Conservation (phyloP, 2,329 filamentous ascomycete genomes). For the Microdochium nivale region DNA sequence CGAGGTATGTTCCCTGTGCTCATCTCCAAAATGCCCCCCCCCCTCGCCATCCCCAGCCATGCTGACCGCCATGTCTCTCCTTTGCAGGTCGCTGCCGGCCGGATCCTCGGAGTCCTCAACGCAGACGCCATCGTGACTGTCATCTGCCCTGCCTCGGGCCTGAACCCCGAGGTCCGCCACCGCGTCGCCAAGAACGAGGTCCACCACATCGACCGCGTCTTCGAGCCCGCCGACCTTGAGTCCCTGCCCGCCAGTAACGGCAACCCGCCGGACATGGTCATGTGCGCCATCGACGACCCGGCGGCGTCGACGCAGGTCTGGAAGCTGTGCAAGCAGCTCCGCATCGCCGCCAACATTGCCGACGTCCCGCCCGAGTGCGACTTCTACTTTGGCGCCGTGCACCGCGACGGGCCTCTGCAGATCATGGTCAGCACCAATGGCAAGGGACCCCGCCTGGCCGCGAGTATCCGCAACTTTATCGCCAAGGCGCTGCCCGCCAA, state of each 20-base stretch:
- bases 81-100: conserved; percentile 80
- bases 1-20: conserved; percentile 53
- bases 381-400: conserved; percentile 95
- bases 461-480: conserved; percentile 76
- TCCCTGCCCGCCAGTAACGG: conserved; percentile 27
- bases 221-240: conserved; percentile 81
- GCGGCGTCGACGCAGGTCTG: conserved; percentile 84
- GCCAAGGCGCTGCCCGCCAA: conserved; percentile 67
- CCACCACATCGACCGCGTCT: conserved; percentile 71
- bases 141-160: conserved; percentile 67
- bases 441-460: conserved; percentile 85
- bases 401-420: conserved; percentile 90
- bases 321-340: conserved; percentile 81
- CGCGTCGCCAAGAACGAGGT: conserved; percentile 71
- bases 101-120: conserved; percentile 89
- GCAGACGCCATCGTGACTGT: conserved; percentile 88
- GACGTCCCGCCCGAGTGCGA: conserved; percentile 96
- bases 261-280: conserved; percentile 61
- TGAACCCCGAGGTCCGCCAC: conserved; percentile 82
- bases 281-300: conserved; percentile 89
- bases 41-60: conserved; percentile 1
- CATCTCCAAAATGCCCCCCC: not conserved
- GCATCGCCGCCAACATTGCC: conserved; percentile 88
- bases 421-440: conserved; percentile 99
- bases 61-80: conserved; percentile 10